phyloP scores from a whole-genome alignment of 352 stramenopile species.

The Phytophthora palmivora region DNA sequence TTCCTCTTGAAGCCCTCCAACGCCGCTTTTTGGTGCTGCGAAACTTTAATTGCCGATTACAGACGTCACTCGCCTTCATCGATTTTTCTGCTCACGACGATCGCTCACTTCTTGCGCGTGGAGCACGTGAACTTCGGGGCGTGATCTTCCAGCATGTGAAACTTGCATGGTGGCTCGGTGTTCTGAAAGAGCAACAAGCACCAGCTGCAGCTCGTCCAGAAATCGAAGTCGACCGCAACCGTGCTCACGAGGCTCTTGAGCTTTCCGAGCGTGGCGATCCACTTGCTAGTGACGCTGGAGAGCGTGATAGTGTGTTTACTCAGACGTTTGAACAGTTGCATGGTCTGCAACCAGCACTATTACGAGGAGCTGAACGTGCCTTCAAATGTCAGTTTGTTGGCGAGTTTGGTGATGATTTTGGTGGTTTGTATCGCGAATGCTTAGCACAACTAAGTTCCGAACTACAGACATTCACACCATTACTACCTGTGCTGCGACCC shows the following conservation, averaged over 20 bases:
- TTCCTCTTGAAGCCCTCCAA: constrained; percentile 69
- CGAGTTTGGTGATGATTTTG: constrained; percentile 92
- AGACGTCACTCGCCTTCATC: constrained; percentile 88
- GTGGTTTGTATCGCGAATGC: constrained; percentile 90
- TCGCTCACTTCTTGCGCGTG: constrained; percentile 67
- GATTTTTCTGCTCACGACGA: constrained; percentile 78
- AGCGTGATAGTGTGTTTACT: constrained; percentile 84
- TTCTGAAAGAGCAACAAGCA: constrained; percentile 88
- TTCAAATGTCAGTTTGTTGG: constrained; percentile 94
- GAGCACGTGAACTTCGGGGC: constrained; percentile 63
- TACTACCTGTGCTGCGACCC: constrained; percentile 86
- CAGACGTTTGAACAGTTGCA: constrained; percentile 91
- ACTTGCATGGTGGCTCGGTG: constrained; percentile 87
- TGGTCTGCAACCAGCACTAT: constrained; percentile 79
- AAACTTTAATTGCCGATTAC: constrained; percentile 89
- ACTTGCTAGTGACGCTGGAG: constrained; percentile 41
- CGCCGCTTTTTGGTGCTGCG: constrained; percentile 86
- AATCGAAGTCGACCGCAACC: constrained; percentile 87
- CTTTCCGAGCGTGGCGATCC: constrained; percentile 38
- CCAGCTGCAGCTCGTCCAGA: constrained; percentile 80
- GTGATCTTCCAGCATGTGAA: constrained; percentile 90
- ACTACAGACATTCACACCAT: constrained; percentile 71
- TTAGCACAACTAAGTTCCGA: constrained; percentile 90
- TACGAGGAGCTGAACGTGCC: constrained; percentile 84
- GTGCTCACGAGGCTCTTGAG: constrained; percentile 71